These are phyloP conservation scores for Podila epigama DNA, from an alignment of 192 early-diverging fungal genomes.

Conservation along the genomic window DNA sequence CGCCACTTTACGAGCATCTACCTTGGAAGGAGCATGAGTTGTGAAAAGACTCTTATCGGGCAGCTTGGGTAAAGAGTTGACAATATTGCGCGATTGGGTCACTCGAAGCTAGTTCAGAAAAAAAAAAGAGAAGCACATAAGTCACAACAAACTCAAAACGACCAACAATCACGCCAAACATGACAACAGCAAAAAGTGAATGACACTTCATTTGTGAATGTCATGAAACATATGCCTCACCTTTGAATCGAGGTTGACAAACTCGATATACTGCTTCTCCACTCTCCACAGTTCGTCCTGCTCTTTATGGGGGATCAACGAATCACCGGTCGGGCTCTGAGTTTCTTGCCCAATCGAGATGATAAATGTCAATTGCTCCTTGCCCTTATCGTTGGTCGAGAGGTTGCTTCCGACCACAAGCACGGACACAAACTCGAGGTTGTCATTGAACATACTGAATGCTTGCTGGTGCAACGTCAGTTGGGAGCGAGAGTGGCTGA, in stretches of 20 bases:
- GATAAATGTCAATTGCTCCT: slow-evolving; percentile 71
- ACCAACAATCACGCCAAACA: too few relatives aligned
- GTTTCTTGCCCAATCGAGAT: slow-evolving; percentile 57
- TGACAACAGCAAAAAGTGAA: too few relatives aligned
- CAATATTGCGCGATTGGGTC: slow-evolving; percentile 45
- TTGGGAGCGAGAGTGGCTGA: neutral
- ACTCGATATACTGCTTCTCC: slow-evolving; percentile 90
- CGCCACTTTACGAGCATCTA: slow-evolving; percentile 84
- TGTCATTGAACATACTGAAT: slow-evolving; percentile 35
- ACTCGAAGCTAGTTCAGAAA: slow-evolving; percentile 40
- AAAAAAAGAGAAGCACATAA: neutral
- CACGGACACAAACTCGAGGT: slow-evolving; percentile 37
- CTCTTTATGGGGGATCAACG: slow-evolving; percentile 44
- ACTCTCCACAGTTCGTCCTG: slow-evolving; percentile 79
- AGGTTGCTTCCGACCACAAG: slow-evolving; percentile 62
- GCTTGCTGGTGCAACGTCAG: slow-evolving; percentile 27
- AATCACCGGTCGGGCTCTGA: slow-evolving; percentile 19
- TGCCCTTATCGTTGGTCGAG: slow-evolving; percentile 80
- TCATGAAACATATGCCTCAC: too few relatives aligned
- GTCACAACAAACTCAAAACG: too few relatives aligned
- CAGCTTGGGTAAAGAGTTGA: slow-evolving; percentile 72
- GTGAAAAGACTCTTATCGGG: slow-evolving; percentile 89
- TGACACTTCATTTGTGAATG: neutral
- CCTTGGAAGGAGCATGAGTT: slow-evolving; percentile 83
- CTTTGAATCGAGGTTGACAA: slow-evolving; percentile 80